phyloP scores from a whole-genome alignment of 768 basidiomycete genomes.

The Leucocoprinus leucothites region DNA sequence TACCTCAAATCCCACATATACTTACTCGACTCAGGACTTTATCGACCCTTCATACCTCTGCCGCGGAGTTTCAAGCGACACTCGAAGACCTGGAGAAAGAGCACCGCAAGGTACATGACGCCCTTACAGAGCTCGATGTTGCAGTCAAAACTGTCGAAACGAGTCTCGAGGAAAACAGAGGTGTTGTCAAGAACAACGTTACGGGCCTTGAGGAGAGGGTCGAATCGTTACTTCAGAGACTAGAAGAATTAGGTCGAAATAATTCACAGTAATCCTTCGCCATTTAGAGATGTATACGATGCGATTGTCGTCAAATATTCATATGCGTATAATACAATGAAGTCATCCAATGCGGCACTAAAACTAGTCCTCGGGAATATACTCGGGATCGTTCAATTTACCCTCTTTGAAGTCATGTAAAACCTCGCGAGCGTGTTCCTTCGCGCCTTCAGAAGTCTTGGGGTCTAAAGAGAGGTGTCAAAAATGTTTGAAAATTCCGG shows the following conservation, averaged over 20 bases:
- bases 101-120: conserved; percentile 60
- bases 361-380: neutral
- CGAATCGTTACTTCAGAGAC: conserved; percentile 33
- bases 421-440: conserved; percentile 10
- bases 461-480: neutral
- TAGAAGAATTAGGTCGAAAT: conserved; percentile 36
- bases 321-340: too few relatives aligned
- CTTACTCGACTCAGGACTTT: conserved; percentile 86
- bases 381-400: neutral
- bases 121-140: conserved; percentile 61
- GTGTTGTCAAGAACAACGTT: conserved; percentile 72
- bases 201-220: conserved; percentile 58
- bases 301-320: too few relatives aligned
- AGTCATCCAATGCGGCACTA: too few relatives aligned
- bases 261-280: conserved; percentile 5
- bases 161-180: conserved; percentile 73
- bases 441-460: conserved; percentile 3
- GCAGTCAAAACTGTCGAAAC: conserved; percentile 72
- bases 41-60: conserved; percentile 75
- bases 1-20: conserved; percentile 87
- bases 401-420: conserved; percentile 5
- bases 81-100: conserved; percentile 69
- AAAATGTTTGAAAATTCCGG: too few relatives aligned
- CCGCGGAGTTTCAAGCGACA: conserved; percentile 70
- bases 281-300: too few relatives aligned